Conservation (phyloP, 805 yeast genomes). For the Nakazawaea sp. region DNA sequence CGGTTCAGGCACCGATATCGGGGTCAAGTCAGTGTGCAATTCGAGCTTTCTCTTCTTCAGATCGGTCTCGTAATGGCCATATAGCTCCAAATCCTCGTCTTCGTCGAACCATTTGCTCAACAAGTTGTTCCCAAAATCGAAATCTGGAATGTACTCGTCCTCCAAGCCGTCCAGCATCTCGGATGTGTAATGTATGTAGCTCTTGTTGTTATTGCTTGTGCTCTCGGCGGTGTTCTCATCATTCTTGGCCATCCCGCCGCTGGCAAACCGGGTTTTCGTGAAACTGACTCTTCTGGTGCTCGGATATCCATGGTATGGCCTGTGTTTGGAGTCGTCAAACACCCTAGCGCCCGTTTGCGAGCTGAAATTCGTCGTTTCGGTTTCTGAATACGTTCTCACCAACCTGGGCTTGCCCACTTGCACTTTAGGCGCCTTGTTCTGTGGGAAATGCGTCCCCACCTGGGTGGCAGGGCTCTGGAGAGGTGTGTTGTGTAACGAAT, state of each 20-base stretch:
- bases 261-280: not conserved
- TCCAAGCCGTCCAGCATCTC: conserved; percentile 40
- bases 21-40: conserved; percentile 7
- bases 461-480: not conserved
- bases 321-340: conserved; percentile 44
- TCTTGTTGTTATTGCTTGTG: conserved; percentile 8
- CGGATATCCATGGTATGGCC: conserved; percentile 27
- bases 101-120: conserved; percentile 39
- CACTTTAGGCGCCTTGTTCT: not conserved
- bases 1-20: conserved; percentile 6
- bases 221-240: conserved; percentile 1
- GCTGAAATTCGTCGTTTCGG: conserved; percentile 56
- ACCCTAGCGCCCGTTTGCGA: conserved; percentile 45
- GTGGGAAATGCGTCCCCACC: not conserved
- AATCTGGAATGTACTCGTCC: conserved; percentile 73
- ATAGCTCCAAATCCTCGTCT: conserved; percentile 7
- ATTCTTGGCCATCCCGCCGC: not conserved
- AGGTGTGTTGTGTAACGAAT: conserved; percentile 7
- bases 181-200: conserved; percentile 14
- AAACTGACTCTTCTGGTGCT: conserved; percentile 7
- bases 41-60: conserved; percentile 3
- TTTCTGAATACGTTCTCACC: conserved; percentile 57
- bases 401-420: conserved; percentile 20
- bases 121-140: conserved; percentile 46
- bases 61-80: not conserved